Evolutionary conservation across 1,284 basidiomycete species (phyloP).

Genomic region (Papiliotrema flavescens): DNA sequence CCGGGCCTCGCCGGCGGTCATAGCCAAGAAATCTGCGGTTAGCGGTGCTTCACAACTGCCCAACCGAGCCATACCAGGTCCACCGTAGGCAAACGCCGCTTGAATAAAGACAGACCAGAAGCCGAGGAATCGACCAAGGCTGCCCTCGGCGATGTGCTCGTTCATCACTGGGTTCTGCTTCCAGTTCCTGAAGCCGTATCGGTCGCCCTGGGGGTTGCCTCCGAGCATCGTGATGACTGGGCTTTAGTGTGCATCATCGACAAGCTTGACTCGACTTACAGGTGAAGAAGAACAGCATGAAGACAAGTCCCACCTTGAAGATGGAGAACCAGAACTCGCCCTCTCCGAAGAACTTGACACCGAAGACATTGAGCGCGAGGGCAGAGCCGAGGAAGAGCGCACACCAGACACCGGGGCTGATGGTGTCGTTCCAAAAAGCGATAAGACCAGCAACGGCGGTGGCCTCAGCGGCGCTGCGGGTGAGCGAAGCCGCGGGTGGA

Average conservation of each 20-base stretch:
- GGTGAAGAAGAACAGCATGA: conserved; percentile 37
- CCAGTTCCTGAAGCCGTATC: conserved; percentile 60
- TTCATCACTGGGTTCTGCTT: conserved; percentile 57
- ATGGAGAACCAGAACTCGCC: conserved; percentile 16
- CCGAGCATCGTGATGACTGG: conserved; percentile 58
- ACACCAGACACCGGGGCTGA: conserved; percentile 52
- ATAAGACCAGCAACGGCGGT: conserved; percentile 10
- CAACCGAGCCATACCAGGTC: conserved; percentile 51
- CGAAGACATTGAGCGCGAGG: conserved; percentile 37
- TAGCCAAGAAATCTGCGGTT: conserved; percentile 64
- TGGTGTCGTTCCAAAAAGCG: conserved; percentile 39
- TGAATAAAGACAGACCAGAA: conserved; percentile 66
- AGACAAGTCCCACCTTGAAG: conserved; percentile 61
- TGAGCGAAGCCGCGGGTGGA: neutral
- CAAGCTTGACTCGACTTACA: conserved; percentile 7
- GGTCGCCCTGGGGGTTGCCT: conserved; percentile 57
- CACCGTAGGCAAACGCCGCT: conserved; percentile 78
- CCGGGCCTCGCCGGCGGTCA: conserved; percentile 55
- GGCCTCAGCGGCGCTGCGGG: neutral
- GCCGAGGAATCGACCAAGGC: conserved; percentile 58
- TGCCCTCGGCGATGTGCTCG: conserved; percentile 28
- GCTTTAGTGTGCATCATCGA: conserved; percentile 50
- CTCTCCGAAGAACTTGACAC: conserved; percentile 12
- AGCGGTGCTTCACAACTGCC: neutral
- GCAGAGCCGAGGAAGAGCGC: conserved; percentile 48